Base-by-base conservation (phyloP, 176 grass and related monocot genomes). In the Chrysopogon serrulatus region DNA sequence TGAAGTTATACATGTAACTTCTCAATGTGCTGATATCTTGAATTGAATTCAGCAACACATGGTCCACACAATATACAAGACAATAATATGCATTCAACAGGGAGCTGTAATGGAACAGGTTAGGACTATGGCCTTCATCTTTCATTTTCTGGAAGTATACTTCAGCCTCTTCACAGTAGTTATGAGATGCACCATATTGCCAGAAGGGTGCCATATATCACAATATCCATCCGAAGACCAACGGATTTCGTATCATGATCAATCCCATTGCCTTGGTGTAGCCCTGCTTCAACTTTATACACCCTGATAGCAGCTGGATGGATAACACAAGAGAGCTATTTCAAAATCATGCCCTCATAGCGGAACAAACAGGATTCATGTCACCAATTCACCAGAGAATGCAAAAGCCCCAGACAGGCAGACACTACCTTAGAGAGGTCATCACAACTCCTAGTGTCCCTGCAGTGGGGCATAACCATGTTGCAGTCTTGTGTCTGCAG, bases 51-150 rank as follows among this genome's bases (percentile, higher is more conserved):
- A 72, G 41, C 41, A 98, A 14, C 21, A 88, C 71, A 87, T 85
- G 91, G 66, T 98, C 89, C 73, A 94, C 89, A 65, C 95, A 98
- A 21, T n/a, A n/a, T n/a, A n/a, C n/a, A n/a, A n/a, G n/a, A n/a
- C n/a, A n/a, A n/a, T n/a, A 88, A 90, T 98, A 95, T 76, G 86
- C 89, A 86, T 98, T 95, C 68, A 98, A 80, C 73, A 95, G 56
- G 76, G 96, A 95, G 78, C 93, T 98, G 78, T 98, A 98, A 84
- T 98, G 96, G 71, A 98, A 95, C 40, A 95, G n/a, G 89, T 98
- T 98, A 82, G 93, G 96, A 48, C 5, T 79, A 57, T 87, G 82
- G 24, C 96, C 96, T 87, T 98, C 93, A 77, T 93, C 86, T 82
- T 92, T 95, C 96, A 98, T 87, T 91, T 95, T 71, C 81, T 93